Percentiles rank a stretch among this genome's conserved stretches.
phyloP scores from a whole-genome alignment of 768 basidiomycete genomes.

The Boletus vermiculosoides region DNA sequence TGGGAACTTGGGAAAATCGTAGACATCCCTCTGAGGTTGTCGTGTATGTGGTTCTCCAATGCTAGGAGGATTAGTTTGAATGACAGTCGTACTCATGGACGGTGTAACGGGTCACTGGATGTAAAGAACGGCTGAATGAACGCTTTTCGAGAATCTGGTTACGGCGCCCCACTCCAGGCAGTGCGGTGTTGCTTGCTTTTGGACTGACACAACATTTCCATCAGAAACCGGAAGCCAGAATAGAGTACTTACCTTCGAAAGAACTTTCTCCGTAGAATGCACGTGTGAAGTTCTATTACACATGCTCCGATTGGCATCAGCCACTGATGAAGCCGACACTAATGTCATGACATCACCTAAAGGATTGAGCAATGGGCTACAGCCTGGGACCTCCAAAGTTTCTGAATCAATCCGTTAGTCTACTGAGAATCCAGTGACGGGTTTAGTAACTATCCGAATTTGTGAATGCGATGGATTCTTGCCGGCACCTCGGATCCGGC shows the following conservation, averaged over 20 bases:
- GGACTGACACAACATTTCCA: slow-evolving; percentile 8
- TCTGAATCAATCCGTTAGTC: background rate
- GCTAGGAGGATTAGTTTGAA: background rate
- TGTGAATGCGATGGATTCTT: background rate
- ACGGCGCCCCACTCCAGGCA: background rate
- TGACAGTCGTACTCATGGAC: slow-evolving; percentile 8
- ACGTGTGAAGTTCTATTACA: background rate
- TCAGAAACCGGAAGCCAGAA: slow-evolving; percentile 14
- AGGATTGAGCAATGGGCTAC: background rate
- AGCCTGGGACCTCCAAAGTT: background rate
- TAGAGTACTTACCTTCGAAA: slow-evolving; percentile 4
- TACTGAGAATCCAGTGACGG: background rate
- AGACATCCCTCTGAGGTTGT: background rate
- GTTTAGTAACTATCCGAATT: background rate
- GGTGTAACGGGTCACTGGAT: background rate
- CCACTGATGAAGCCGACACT: background rate
- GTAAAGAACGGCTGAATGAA: background rate
- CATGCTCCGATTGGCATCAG: background rate
- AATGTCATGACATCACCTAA: background rate
- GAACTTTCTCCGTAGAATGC: slow-evolving; percentile 16
- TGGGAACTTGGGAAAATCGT: slow-evolving; percentile 16
- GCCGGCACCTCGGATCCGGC: no score
- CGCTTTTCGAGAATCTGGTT: background rate
- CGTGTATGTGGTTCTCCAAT: background rate
- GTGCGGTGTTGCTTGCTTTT: background rate